These are phyloP conservation scores for Podospora bellae-mahoneyi DNA, from an alignment of 495 filamentous ascomycete genomes.

Conservation along the genomic window DNA sequence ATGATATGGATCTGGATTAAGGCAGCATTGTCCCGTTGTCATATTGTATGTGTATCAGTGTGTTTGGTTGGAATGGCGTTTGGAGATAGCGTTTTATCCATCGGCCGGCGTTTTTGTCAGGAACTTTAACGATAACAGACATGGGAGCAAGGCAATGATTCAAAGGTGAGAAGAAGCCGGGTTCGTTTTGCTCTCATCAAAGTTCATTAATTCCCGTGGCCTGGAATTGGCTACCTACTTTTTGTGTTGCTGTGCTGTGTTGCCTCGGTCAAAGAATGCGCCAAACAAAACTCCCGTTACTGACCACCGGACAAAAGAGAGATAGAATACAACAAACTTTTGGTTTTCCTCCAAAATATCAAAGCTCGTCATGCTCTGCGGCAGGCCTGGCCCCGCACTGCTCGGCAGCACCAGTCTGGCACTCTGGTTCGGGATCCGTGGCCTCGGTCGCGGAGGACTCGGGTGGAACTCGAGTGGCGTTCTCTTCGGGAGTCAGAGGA, in stretches of 20 bases:
- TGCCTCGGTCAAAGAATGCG: background rate
- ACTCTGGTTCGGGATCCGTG: slow-evolving; percentile 31
- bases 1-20: slow-evolving; percentile 45
- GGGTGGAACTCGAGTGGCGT: slow-evolving; percentile 27
- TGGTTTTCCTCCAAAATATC: slow-evolving; percentile 4
- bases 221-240: slow-evolving; percentile 6
- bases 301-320: background rate
- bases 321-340: slow-evolving; percentile 1
- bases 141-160: background rate
- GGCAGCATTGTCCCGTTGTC: background rate
- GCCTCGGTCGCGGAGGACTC: slow-evolving; percentile 30
- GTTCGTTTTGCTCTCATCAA: background rate
- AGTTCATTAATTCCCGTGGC: background rate
- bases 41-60: background rate
- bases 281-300: background rate
- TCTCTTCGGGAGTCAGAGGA: slow-evolving; percentile 40
- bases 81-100: background rate
- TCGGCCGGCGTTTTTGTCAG: background rate
- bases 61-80: background rate
- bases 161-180: background rate
- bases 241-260: background rate
- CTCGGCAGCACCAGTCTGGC: slow-evolving; percentile 20
- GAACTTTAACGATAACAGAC: background rate
- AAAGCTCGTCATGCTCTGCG: slow-evolving; percentile 47
- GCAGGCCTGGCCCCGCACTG: slow-evolving; percentile 2